phyloP scores from a whole-genome alignment of 345 rosid genomes.

The Microcos paniculata region DNA sequence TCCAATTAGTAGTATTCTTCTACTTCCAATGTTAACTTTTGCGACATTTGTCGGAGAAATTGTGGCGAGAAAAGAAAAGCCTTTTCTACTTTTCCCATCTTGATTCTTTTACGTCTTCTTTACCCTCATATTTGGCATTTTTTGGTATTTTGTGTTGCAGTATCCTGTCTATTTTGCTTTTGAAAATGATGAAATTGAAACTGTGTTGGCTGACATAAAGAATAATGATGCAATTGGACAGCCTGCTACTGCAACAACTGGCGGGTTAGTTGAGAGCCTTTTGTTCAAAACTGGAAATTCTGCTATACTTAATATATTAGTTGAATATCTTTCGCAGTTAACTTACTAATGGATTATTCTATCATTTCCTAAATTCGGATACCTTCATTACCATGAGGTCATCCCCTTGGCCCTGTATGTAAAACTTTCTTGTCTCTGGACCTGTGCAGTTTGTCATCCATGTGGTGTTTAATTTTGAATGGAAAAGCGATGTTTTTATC shows the following conservation, averaged over 20 bases:
- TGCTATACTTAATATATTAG: neutral
- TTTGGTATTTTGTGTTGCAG: conserved; percentile 39
- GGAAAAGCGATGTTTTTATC: neutral
- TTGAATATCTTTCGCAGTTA: neutral
- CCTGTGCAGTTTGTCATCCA: neutral
- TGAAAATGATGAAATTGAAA: conserved; percentile 79
- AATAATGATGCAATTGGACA: conserved; percentile 85
- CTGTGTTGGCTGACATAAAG: conserved; percentile 80
- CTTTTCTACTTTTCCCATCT: neutral
- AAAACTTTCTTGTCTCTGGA: neutral
- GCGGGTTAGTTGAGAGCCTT: conserved; percentile 68
- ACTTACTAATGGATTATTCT: too few relatives aligned
- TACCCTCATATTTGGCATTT: conserved; percentile 8
- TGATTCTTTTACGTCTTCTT: neutral
- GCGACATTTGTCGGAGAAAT: neutral
- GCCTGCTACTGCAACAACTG: conserved; percentile 92
- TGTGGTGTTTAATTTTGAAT: neutral
- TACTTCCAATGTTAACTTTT: neutral
- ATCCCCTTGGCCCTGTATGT: neutral
- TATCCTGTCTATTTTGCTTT: conserved; percentile 96
- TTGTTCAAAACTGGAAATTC: neutral
- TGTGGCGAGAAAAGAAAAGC: neutral
- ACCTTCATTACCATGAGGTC: neutral
- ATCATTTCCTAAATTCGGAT: neutral
- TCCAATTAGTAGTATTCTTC: neutral